Evolutionary conservation across 345 rosid genomes (phyloP).

Genomic region (Eucalyptus erythrocorys): DNA sequence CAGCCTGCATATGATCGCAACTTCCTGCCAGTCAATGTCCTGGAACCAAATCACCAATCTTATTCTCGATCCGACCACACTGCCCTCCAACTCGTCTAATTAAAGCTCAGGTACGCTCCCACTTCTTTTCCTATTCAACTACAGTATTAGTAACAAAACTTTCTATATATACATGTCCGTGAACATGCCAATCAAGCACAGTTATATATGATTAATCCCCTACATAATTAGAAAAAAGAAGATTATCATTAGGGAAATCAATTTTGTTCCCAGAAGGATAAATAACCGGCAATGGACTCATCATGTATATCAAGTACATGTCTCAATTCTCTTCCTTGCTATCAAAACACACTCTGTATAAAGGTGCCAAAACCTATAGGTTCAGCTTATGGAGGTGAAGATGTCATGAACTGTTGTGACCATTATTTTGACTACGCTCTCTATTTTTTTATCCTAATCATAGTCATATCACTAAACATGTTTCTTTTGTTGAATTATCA

Average conservation of each 20-base stretch:
- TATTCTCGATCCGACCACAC: slow-evolving; percentile 36
- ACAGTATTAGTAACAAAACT: background rate
- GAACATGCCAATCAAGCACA: background rate
- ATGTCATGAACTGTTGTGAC: background rate
- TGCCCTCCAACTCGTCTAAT: slow-evolving; percentile 72
- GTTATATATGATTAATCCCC: background rate
- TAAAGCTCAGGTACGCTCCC: background rate
- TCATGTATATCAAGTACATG: background rate
- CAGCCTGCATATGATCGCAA: slow-evolving; percentile 37
- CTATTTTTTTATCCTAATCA: background rate
- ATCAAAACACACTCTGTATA: background rate
- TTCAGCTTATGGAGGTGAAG: background rate
- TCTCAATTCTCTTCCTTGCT: background rate
- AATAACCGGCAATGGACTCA: background rate
- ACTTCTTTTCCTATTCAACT: background rate
- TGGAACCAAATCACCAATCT: slow-evolving; percentile 44
- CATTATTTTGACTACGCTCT: background rate
- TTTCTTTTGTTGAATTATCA: background rate
- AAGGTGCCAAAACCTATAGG: background rate
- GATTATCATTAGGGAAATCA: background rate
- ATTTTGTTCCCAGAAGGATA: background rate
- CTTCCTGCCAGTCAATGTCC: slow-evolving; percentile 48
- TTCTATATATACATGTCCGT: background rate
- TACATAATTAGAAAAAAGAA: background rate
- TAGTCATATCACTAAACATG: background rate